Percentiles rank a stretch among this genome's conserved stretches.
Evolutionary conservation across 2,329 filamentous ascomycete species (phyloP).

Genomic region (Apiospora arundinis): DNA sequence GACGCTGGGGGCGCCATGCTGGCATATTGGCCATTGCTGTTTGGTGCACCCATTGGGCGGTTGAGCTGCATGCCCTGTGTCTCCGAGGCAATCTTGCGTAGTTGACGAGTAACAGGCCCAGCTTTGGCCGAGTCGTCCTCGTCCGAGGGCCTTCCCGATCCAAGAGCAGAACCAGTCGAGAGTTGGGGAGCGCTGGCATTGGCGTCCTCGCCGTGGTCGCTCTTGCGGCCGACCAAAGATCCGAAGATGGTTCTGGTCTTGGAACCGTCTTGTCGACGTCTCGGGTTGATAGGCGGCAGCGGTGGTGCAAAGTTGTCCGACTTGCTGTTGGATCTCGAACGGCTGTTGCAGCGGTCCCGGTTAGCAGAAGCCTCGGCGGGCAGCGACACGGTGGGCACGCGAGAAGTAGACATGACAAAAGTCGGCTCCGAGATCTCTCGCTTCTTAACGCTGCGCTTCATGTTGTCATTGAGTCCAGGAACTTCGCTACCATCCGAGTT

Average conservation of each 20-base stretch:
- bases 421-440: conserved; percentile 59
- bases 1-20: conserved; percentile 42
- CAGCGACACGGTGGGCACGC: conserved; percentile 50
- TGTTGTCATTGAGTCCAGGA: conserved; percentile 45
- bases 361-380: conserved; percentile 40
- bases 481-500: conserved; percentile 31
- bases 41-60: conserved; percentile 25
- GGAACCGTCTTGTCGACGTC: conserved; percentile 49
- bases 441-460: conserved; percentile 51
- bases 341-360: conserved; percentile 46
- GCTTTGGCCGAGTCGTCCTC: conserved; percentile 46
- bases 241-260: conserved; percentile 49
- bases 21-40: conserved; percentile 32
- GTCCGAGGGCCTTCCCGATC: conserved; percentile 33
- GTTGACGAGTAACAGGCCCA: conserved; percentile 43
- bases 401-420: conserved; percentile 53
- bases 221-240: conserved; percentile 42
- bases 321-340: conserved; percentile 47
- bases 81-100: conserved; percentile 53
- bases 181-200: conserved; percentile 41
- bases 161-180: neutral
- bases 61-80: conserved; percentile 31
- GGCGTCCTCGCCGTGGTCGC: conserved; percentile 39
- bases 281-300: conserved; percentile 65
- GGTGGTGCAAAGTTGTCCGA: conserved; percentile 51